Evolutionary conservation across 73 alveolate species (phyloP).

Genomic region (Blepharisma stoltei): DNA sequence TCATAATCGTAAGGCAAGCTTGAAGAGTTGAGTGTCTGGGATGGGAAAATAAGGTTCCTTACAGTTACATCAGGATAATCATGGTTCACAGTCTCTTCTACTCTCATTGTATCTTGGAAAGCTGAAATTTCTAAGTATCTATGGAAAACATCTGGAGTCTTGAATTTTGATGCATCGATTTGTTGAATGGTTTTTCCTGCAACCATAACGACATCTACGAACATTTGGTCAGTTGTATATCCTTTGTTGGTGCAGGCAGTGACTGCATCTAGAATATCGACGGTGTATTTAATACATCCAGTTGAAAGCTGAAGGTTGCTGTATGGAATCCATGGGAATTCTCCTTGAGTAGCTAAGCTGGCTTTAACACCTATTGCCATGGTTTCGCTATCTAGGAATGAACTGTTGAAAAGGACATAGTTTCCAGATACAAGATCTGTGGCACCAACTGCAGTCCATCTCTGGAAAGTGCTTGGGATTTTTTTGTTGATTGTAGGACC

Average conservation of each 20-base stretch:
- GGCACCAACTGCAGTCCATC: constrained; percentile 8
- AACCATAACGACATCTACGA: background rate
- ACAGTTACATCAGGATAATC: too few relatives aligned
- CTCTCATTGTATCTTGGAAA: too few relatives aligned
- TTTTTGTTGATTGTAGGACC: background rate
- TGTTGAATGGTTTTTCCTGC: too few relatives aligned
- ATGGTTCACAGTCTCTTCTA: too few relatives aligned
- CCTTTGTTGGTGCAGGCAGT: background rate
- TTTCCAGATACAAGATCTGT: background rate
- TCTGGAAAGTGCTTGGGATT: background rate
- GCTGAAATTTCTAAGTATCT: too few relatives aligned
- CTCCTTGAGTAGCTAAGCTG: background rate
- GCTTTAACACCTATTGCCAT: constrained; percentile 2
- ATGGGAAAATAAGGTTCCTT: too few relatives aligned
- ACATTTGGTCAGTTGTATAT: background rate
- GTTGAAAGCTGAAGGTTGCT: background rate
- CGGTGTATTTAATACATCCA: background rate
- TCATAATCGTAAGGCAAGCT: too few relatives aligned
- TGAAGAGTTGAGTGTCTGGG: too few relatives aligned
- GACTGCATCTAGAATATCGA: background rate
- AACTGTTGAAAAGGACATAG: background rate
- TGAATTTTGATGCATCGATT: too few relatives aligned
- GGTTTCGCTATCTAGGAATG: background rate
- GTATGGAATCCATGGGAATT: background rate
- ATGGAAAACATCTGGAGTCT: too few relatives aligned